Evolutionary conservation across 2,329 filamentous ascomycete species (phyloP).

Genomic region (Penicillium fuscoglaucum): DNA sequence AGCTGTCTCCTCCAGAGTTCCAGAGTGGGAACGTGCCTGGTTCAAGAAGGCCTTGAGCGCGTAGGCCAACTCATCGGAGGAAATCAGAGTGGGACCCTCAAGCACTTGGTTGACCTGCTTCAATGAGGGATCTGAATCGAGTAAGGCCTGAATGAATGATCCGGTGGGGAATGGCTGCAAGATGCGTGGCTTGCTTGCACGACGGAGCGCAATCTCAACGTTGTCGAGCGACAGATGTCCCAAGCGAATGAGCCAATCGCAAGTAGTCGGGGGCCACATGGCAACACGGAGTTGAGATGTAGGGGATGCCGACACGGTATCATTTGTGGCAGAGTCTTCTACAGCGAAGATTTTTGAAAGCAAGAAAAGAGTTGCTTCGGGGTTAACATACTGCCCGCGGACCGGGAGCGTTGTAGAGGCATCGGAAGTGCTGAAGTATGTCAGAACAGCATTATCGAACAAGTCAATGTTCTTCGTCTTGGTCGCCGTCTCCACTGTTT

Average conservation of each 20-base stretch:
- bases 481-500: conserved; percentile 30
- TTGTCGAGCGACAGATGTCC: conserved; percentile 42
- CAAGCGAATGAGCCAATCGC: conserved; percentile 43
- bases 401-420: conserved; percentile 26
- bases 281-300: conserved; percentile 32
- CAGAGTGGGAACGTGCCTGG: conserved; percentile 38
- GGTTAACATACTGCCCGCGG: conserved; percentile 34
- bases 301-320: conserved; percentile 28
- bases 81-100: conserved; percentile 36
- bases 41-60: conserved; percentile 43
- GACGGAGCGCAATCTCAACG: conserved; percentile 43
- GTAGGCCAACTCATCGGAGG: conserved; percentile 42
- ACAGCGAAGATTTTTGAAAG: conserved; percentile 43
- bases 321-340: conserved; percentile 20
- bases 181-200: conserved; percentile 35
- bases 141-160: conserved; percentile 42
- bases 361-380: conserved; percentile 40
- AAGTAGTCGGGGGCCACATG: conserved; percentile 42
- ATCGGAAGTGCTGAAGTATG: conserved; percentile 29
- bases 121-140: conserved; percentile 42
- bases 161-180: conserved; percentile 41
- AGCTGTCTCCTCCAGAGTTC: conserved; percentile 35
- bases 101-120: conserved; percentile 41
- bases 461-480: conserved; percentile 29
- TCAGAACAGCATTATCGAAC: conserved; percentile 39